Percentiles rank a stretch among this genome's conserved stretches.
Evolutionary conservation across 768 basidiomycete genomes (phyloP).

Genomic region (Porphyrellus cyaneotinctus): DNA sequence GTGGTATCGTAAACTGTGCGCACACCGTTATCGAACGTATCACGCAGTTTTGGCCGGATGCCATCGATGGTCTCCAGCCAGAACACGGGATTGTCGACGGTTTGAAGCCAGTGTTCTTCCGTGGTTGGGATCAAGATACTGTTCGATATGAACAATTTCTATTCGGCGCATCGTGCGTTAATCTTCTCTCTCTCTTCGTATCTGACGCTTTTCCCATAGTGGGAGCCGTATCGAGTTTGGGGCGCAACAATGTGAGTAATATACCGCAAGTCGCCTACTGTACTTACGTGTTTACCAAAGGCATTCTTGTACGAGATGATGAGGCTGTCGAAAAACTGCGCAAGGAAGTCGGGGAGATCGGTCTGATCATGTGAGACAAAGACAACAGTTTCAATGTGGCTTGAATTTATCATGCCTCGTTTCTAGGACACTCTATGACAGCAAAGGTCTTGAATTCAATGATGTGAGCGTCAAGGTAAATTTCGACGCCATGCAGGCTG

Average conservation of each 20-base stretch:
- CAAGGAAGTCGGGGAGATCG: slow-evolving; percentile 53
- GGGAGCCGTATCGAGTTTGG: slow-evolving; percentile 55
- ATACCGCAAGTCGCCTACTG: neutral
- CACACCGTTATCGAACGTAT: slow-evolving; percentile 62
- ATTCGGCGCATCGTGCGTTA: slow-evolving; percentile 43
- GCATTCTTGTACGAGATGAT: slow-evolving; percentile 66
- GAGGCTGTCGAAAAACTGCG: slow-evolving; percentile 44
- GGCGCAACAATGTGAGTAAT: slow-evolving; percentile 54
- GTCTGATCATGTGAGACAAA: slow-evolving; percentile 49
- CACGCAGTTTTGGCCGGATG: slow-evolving; percentile 54
- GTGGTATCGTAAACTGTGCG: slow-evolving; percentile 71
- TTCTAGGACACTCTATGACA: slow-evolving; percentile 31
- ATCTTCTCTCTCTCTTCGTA: neutral
- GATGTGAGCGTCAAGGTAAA: slow-evolving; percentile 7
- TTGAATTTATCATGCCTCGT: neutral
- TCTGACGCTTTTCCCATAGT: slow-evolving; percentile 28
- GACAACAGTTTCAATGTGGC: neutral
- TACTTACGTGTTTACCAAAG: slow-evolving; percentile 30
- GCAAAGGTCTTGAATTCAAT: slow-evolving; percentile 29
- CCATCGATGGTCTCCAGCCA: slow-evolving; percentile 54
- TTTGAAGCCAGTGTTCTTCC: slow-evolving; percentile 55
- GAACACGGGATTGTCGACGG: slow-evolving; percentile 57
- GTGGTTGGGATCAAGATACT: slow-evolving; percentile 41
- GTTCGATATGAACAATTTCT: slow-evolving; percentile 53
- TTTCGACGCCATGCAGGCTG: neutral